Evolutionary conservation across 495 filamentous ascomycete genomes (phyloP).

Genomic region (Achaetomiella virescens): DNA sequence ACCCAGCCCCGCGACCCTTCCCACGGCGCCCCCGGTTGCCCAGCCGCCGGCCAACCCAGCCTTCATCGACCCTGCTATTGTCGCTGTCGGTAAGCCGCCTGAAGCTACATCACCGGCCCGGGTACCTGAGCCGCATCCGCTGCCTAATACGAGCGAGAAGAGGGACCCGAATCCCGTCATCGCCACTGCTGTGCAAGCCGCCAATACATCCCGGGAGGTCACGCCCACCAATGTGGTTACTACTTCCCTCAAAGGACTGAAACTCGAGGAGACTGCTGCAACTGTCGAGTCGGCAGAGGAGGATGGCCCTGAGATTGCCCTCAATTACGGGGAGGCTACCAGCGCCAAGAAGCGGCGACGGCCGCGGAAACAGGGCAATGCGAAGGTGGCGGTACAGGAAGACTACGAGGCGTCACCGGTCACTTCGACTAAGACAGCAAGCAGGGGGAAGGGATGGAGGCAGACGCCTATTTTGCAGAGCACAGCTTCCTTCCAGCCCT

Average conservation of each 20-base stretch:
- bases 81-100: conserved; percentile 41
- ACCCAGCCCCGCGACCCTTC: not conserved
- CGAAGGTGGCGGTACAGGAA: conserved; percentile 10
- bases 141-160: conserved; percentile 34
- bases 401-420: conserved; percentile 21
- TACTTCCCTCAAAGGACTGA: conserved; percentile 16
- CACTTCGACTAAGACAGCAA: conserved; percentile 18
- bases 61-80: conserved; percentile 51
- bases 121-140: conserved; percentile 16
- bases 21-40: conserved; percentile 4
- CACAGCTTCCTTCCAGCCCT: conserved; percentile 49
- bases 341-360: conserved; percentile 23
- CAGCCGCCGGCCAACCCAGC: conserved; percentile 17
- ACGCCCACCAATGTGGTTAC: conserved; percentile 11
- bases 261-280: conserved; percentile 3
- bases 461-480: conserved; percentile 72
- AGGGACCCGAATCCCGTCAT: conserved; percentile 23
- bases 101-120: conserved; percentile 14
- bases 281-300: conserved; percentile 21
- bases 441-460: conserved; percentile 67
- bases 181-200: not conserved
- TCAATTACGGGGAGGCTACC: conserved; percentile 14
- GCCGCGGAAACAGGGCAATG: conserved; percentile 15
- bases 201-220: conserved; percentile 2
- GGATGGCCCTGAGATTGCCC: conserved; percentile 6